phyloP scores from a whole-genome alignment of 441 rosid genomes.

The Jatropha podagrica region DNA sequence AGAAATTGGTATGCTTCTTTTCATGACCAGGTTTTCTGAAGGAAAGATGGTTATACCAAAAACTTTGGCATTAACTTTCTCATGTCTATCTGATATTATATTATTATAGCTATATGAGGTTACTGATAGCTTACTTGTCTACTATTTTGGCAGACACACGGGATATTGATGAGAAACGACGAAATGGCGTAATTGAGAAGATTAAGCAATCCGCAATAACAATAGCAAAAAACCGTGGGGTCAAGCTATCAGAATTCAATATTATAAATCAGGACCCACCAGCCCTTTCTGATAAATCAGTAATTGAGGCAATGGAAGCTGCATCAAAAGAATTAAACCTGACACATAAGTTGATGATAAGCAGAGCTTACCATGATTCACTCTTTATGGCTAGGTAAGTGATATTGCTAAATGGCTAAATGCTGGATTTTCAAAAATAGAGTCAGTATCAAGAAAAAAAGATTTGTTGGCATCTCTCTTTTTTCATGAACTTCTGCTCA shows the following conservation, averaged over 20 bases:
- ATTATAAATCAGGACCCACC: conserved; percentile 95
- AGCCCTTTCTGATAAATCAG: conserved; percentile 62
- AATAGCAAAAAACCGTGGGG: conserved; percentile 64
- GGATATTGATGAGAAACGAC: conserved; percentile 77
- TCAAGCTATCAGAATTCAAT: conserved; percentile 65
- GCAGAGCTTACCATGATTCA: conserved; percentile 98
- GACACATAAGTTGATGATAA: conserved; percentile 73
- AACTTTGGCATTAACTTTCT: background rate
- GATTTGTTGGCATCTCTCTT: background rate
- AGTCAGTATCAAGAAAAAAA: conserved; percentile 5
- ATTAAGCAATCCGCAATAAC: conserved; percentile 58
- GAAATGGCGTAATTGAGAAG: conserved; percentile 75
- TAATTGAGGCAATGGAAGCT: conserved; percentile 63
- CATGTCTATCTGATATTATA: background rate
- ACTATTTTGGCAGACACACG: conserved; percentile 54
- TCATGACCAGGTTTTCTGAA: background rate
- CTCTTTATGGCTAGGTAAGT: conserved; percentile 91
- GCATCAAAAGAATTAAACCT: conserved; percentile 69
- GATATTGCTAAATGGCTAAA: background rate
- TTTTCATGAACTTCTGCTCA: conserved; percentile 4
- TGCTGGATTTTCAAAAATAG: background rate
- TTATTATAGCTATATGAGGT: background rate
- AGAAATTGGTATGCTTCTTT: conserved; percentile 65
- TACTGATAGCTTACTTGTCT: background rate
- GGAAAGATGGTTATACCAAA: background rate